Evolutionary conservation across 129 eudicot species (phyloP).

Genomic region (Centrapalus pauciflorus): DNA sequence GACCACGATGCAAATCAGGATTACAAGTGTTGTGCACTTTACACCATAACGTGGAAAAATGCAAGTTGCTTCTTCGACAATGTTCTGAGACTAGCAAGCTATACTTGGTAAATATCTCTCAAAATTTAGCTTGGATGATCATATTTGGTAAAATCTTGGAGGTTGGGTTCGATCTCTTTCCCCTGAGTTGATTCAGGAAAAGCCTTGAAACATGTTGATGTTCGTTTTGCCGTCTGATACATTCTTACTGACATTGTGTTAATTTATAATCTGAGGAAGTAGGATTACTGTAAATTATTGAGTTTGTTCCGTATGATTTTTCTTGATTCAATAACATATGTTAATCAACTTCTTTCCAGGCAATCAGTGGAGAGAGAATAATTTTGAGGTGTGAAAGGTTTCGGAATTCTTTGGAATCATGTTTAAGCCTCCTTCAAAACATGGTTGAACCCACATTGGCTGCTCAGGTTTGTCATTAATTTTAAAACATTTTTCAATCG

Average conservation of each 20-base stretch:
- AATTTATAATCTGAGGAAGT: neutral
- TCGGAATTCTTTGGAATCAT: constrained; percentile 15
- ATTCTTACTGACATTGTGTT: no score
- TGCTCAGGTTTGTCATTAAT: constrained; percentile 24
- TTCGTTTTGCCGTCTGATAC: no score
- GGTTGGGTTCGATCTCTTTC: no score
- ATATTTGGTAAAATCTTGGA: no score
- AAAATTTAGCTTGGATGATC: no score
- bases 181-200: no score
- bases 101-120: constrained; percentile 25
- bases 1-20: constrained; percentile 35
- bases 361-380: constrained; percentile 31
- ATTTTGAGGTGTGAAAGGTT: constrained; percentile 36
- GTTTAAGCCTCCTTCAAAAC: constrained; percentile 28
- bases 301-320: neutral
- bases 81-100: constrained; percentile 41
- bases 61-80: constrained; percentile 22
- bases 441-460: constrained; percentile 33
- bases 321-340: neutral
- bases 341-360: constrained; percentile 2
- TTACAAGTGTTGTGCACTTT: constrained; percentile 18
- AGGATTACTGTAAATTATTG: neutral
- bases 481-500: neutral
- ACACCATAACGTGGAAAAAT: constrained; percentile 20
- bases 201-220: no score